phyloP scores from a whole-genome alignment of 306 rosid species.

The Sphenostylis stenocarpa region DNA sequence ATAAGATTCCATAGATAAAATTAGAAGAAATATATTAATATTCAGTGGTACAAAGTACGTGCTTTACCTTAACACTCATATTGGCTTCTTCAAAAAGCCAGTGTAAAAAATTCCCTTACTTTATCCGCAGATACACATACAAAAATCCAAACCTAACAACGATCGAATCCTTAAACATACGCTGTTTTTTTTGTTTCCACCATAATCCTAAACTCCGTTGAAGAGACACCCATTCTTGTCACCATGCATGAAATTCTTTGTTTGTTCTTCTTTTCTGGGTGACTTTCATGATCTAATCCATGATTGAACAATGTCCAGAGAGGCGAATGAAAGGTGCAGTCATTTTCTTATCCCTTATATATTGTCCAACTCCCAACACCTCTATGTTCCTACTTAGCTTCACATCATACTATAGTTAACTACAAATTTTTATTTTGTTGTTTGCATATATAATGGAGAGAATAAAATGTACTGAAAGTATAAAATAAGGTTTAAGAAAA shows the following conservation, averaged over 20 bases:
- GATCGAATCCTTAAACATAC: background rate
- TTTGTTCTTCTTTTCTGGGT: background rate
- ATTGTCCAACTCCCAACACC: constrained; percentile 21
- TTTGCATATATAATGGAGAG: too few relatives aligned
- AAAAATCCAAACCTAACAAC: background rate
- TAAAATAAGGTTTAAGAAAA: too few relatives aligned
- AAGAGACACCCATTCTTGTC: background rate
- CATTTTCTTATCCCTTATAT: constrained; percentile 35
- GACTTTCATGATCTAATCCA: constrained; percentile 9
- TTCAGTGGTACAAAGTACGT: too few relatives aligned
- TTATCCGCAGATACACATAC: background rate
- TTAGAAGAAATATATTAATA: background rate
- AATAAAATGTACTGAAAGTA: too few relatives aligned
- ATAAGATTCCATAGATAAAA: background rate
- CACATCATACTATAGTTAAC: too few relatives aligned
- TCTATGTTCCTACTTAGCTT: background rate
- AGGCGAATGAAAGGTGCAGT: background rate
- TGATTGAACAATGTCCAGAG: constrained; percentile 27
- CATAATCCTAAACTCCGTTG: background rate
- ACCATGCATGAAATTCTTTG: background rate
- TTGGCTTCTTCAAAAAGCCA: background rate
- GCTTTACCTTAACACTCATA: background rate
- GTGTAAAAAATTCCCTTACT: background rate
- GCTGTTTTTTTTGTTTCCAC: too few relatives aligned
- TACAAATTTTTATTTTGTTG: too few relatives aligned